phyloP scores from a whole-genome alignment of 441 rosid genomes.

The Euphorbia corollata region DNA sequence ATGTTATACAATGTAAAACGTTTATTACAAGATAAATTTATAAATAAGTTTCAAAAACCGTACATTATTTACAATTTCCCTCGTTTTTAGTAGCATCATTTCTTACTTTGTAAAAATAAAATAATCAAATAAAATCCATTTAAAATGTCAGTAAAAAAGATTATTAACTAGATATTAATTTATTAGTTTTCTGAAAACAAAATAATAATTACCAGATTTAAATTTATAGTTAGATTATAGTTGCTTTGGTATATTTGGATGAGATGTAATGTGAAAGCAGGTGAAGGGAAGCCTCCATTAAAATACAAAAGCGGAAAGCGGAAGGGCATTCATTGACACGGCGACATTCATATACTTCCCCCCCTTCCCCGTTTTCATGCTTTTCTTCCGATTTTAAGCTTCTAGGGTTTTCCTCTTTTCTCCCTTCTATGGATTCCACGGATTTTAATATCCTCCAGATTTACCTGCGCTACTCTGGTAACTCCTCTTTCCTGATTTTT shows the following conservation, averaged over 20 bases:
- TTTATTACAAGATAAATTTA: no score
- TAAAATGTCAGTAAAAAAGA: no score
- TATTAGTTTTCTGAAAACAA: no score
- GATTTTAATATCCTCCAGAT: constrained; percentile 50
- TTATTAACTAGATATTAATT: no score
- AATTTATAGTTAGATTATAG: no score
- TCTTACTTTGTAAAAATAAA: no score
- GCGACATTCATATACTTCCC: neutral
- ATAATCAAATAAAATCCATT: no score
- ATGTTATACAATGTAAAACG: no score
- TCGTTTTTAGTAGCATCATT: no score
- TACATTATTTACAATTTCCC: no score
- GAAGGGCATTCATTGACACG: neutral
- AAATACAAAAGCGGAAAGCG: neutral
- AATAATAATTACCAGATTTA: no score
- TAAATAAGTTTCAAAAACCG: no score
- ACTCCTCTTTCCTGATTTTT: neutral
- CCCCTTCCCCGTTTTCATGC: neutral
- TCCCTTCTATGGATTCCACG: constrained; percentile 34
- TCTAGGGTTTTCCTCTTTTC: neutral
- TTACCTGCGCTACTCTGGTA: constrained; percentile 60
- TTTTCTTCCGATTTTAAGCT: neutral
- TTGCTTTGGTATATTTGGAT: neutral
- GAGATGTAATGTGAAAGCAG: neutral
- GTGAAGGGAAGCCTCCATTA: neutral